A percentile compares a stretch with the other conserved stretches of the same genome.
Evolutionary conservation across 2,329 filamentous ascomycete genomes (phyloP).

Genomic region (Aaosphaeria arxii): DNA sequence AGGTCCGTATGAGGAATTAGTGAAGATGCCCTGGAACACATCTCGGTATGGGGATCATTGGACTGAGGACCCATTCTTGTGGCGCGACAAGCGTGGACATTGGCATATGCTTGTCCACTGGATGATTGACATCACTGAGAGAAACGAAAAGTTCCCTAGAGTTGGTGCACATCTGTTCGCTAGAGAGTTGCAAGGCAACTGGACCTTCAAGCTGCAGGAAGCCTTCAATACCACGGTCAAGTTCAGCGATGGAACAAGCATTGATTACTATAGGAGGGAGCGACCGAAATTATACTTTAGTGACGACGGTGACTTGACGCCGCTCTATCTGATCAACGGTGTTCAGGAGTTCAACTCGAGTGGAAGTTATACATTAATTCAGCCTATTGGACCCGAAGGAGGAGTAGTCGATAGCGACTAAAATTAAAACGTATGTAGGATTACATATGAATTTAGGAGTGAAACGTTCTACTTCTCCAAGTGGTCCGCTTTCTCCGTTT

Average conservation of each 20-base stretch:
- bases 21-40: slow-evolving; percentile 16
- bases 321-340: slow-evolving; percentile 47
- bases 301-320: slow-evolving; percentile 45
- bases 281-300: slow-evolving; percentile 51
- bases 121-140: slow-evolving; percentile 28
- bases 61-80: slow-evolving; percentile 36
- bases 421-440: too few relatives aligned
- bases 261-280: slow-evolving; percentile 45
- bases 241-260: slow-evolving; percentile 42
- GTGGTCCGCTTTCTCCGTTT: too few relatives aligned
- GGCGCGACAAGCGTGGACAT: slow-evolving; percentile 35
- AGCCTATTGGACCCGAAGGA: slow-evolving; percentile 27
- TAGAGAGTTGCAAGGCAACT: slow-evolving; percentile 21
- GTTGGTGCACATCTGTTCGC: slow-evolving; percentile 35
- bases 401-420: too few relatives aligned
- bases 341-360: slow-evolving; percentile 42
- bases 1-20: slow-evolving; percentile 21
- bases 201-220: slow-evolving; percentile 30
- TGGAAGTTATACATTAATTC: slow-evolving; percentile 41
- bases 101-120: slow-evolving; percentile 36
- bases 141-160: slow-evolving; percentile 24
- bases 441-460: too few relatives aligned
- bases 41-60: slow-evolving; percentile 14
- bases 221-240: slow-evolving; percentile 24
- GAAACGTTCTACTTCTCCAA: too few relatives aligned